phyloP scores from a whole-genome alignment of 2,329 filamentous ascomycete genomes.

The Diaporthe sp. region DNA sequence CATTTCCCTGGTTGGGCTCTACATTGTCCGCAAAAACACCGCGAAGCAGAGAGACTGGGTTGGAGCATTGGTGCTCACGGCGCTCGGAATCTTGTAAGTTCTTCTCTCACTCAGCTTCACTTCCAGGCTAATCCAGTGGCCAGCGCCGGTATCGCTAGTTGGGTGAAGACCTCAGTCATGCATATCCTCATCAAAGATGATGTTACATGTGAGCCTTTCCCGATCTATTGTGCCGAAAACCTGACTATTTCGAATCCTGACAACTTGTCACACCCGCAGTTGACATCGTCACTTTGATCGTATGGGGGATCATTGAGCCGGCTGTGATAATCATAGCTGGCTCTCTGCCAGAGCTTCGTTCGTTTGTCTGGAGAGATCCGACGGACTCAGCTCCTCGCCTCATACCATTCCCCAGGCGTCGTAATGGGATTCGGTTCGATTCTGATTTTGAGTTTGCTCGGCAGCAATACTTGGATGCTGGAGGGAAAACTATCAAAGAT shows the following conservation, averaged over 20 bases:
- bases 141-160: slow-evolving; percentile 26
- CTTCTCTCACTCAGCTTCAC: neutral
- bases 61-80: slow-evolving; percentile 12
- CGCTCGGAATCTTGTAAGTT: slow-evolving; percentile 13
- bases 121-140: neutral
- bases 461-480: slow-evolving; percentile 21
- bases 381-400: neutral
- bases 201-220: slow-evolving; percentile 16
- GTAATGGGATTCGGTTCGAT: slow-evolving; percentile 4
- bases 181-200: slow-evolving; percentile 25
- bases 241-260: neutral
- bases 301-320: slow-evolving; percentile 24
- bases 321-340: slow-evolving; percentile 24
- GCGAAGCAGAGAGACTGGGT: slow-evolving; percentile 26
- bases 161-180: slow-evolving; percentile 25
- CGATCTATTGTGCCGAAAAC: neutral
- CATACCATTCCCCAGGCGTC: slow-evolving; percentile 1
- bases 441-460: slow-evolving; percentile 31
- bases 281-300: slow-evolving; percentile 8
- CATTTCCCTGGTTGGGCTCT: slow-evolving; percentile 16
- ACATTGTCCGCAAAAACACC: slow-evolving; percentile 8
- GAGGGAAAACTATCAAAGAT: slow-evolving; percentile 13
- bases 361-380: slow-evolving; percentile 7
- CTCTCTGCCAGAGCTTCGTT: slow-evolving; percentile 31
- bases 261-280: neutral